A percentile compares a stretch with the other conserved stretches of the same genome.
These are phyloP conservation scores for Onygena corvina DNA, from an alignment of 2,329 filamentous ascomycete genomes.

Conservation along the genomic window DNA sequence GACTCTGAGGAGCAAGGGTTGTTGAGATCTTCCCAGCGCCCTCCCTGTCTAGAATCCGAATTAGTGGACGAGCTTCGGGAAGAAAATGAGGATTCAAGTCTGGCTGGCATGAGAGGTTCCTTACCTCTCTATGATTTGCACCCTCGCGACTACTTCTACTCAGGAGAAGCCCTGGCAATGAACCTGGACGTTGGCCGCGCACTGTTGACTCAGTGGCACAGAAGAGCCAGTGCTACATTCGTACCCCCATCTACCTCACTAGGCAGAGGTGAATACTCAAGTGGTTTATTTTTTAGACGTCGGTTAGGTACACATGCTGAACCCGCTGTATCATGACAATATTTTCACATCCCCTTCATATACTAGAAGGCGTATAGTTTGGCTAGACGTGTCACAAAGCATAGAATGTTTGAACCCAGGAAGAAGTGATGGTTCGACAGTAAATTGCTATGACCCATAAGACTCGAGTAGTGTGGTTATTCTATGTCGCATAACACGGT, in stretches of 20 bases:
- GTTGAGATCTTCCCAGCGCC: constrained; percentile 26
- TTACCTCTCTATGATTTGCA: constrained; percentile 17
- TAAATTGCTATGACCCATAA: too few relatives aligned
- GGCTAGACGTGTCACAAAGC: neutral
- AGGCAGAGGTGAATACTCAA: constrained; percentile 25
- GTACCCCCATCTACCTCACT: constrained; percentile 16
- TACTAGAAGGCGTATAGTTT: too few relatives aligned
- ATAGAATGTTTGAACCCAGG: too few relatives aligned
- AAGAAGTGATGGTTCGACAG: too few relatives aligned
- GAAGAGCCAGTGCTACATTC: constrained; percentile 18
- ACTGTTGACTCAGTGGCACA: constrained; percentile 31
- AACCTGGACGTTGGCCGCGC: constrained; percentile 27
- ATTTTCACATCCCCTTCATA: neutral
- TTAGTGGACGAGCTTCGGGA: neutral
- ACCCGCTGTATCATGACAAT: neutral
- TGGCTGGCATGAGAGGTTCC: constrained; percentile 16
- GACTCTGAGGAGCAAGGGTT: constrained; percentile 50
- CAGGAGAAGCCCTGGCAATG: constrained; percentile 29
- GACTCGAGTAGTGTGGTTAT: neutral
- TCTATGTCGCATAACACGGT: neutral
- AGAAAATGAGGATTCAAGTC: neutral
- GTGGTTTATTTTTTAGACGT: constrained; percentile 13
- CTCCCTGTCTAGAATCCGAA: neutral
- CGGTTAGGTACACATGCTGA: neutral
- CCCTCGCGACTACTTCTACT: constrained; percentile 28